phyloP scores from a whole-genome alignment of 2,329 filamentous ascomycete genomes.

The Bipolaris bicolor region DNA sequence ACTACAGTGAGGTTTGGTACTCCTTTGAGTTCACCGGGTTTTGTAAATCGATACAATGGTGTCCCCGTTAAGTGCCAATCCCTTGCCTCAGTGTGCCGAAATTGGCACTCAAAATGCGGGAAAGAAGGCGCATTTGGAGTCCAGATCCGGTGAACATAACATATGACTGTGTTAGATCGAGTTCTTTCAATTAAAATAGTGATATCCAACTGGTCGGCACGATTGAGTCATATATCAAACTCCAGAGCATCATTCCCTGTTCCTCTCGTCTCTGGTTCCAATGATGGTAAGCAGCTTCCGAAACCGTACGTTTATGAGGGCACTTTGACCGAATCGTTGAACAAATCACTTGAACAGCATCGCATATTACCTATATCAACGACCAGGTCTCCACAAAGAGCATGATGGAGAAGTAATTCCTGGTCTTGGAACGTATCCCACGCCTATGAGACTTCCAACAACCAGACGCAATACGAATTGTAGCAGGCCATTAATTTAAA shows the following conservation, averaged over 20 bases:
- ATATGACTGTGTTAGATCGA: conserved; percentile 55
- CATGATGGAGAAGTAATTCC: no score
- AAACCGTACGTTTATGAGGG: conserved; percentile 62
- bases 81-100: conserved; percentile 39
- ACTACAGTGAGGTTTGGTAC: no score
- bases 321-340: conserved; percentile 41
- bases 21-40: neutral
- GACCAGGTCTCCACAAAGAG: conserved; percentile 17
- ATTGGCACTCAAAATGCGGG: conserved; percentile 37
- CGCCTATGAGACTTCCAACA: conserved; percentile 45
- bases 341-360: neutral
- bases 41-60: conserved; percentile 26
- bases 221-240: conserved; percentile 54
- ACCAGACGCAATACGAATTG: conserved; percentile 1
- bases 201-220: conserved; percentile 50
- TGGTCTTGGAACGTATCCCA: no score
- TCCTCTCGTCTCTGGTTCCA: conserved; percentile 65
- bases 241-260: conserved; percentile 59
- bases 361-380: neutral
- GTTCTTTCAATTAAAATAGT: conserved; percentile 53
- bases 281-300: conserved; percentile 58
- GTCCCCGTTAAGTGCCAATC: conserved; percentile 24
- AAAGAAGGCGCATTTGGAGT: conserved; percentile 28
- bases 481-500: conserved; percentile 47
- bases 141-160: conserved; percentile 53